Evolutionary conservation across 768 basidiomycete genomes (phyloP), one percentile per base, ranked within the genome.

Genomic region (Tylopilus subfusipes): DNA sequence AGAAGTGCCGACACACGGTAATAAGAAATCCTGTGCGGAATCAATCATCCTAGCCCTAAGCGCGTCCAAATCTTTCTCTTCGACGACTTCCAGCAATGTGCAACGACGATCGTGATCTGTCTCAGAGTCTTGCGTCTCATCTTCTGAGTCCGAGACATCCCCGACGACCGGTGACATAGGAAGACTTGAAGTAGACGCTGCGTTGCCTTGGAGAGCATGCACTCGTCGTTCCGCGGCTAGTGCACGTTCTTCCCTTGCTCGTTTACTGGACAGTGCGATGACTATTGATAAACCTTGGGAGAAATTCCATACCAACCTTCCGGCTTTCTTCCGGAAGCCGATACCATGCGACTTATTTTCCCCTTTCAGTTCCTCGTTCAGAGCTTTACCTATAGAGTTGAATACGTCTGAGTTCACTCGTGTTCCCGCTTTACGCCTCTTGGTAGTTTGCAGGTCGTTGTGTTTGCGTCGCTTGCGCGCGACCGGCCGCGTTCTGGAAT

Each of bases 241-340:
- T 2, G 88, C 90, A 52, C 90, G 78, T 65, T 90, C 88, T 59
- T 90, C 89, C 54, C 90, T 74, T 14, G 89, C 90, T 30, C 86
- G 78, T 66, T 90, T 90, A 66, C 90, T 93, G 63, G 36, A 49
- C 12, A 42, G 11, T 14, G 38, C 10, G 36, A 42, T 60, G n/a
- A 54, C 5, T 30, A 48, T 43, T 8, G 7, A 48, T 27, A 39
- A 19, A 13, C 31, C 6, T 2, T 27, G 6, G 31, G 50, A 36
- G n/a, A 33, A 14, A n/a, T 33, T 21, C 18, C 12, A 14, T 52
- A 59, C 74, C 22, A 50, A 84, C 88, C 87, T 90, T 34, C 67
- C 71, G 14, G 88, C 88, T 59, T 81, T 78, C 72, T 85, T 92
- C 34, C 90, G 73, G 67, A 88, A 90, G 12, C 87, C 87, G 30